A percentile compares a stretch with the other conserved stretches of the same genome.
phyloP scores from a whole-genome alignment of 805 yeast genomes.

The Millerago galiae region DNA sequence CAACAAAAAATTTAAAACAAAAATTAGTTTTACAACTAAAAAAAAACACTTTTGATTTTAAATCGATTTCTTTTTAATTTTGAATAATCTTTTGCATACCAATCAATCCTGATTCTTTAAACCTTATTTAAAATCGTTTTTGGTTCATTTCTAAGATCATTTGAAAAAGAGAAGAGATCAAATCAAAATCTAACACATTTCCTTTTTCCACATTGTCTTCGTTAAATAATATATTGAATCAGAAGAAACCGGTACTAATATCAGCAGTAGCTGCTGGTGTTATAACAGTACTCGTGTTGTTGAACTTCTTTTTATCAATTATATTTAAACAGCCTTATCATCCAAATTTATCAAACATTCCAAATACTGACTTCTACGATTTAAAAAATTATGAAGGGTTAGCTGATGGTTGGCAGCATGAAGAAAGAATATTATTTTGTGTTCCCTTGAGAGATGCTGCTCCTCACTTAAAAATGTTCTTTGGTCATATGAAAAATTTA shows the following conservation, averaged over 20 bases:
- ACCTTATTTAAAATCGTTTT: too few species aligned
- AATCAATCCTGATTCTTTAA: too few species aligned
- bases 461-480: conserved; percentile 83
- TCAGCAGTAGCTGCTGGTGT: conserved; percentile 12
- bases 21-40: too few species aligned
- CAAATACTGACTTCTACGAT: conserved; percentile 63
- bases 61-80: too few species aligned
- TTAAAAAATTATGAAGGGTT: conserved; percentile 58
- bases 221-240: neutral
- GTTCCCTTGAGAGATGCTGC: conserved; percentile 94
- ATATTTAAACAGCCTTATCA: conserved; percentile 20
- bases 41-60: too few species aligned
- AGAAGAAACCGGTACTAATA: conserved; percentile 4
- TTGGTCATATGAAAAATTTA: conserved; percentile 69
- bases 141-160: too few species aligned
- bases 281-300: conserved; percentile 10
- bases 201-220: neutral
- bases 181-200: neutral
- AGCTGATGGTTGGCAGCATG: conserved; percentile 70
- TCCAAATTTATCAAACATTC: conserved; percentile 30
- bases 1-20: too few species aligned
- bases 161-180: neutral
- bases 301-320: conserved; percentile 10
- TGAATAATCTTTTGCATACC: too few species aligned
- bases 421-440: conserved; percentile 74